phyloP scores from a whole-genome alignment of 2,329 filamentous ascomycete genomes.

The Penicillium sp. region DNA sequence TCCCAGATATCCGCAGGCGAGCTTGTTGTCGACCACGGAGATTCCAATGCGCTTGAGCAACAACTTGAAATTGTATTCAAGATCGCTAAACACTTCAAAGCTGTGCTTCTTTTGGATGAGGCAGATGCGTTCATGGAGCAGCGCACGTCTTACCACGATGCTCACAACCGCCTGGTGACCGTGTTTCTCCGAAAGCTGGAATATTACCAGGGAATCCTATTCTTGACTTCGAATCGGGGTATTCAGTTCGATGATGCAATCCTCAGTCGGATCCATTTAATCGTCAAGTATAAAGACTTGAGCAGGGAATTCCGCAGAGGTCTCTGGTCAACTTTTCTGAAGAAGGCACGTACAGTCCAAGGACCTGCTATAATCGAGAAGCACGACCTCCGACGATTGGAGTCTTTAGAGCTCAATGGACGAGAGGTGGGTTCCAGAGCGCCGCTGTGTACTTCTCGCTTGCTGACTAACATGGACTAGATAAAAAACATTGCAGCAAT shows the following conservation, averaged over 20 bases:
- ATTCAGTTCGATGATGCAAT: neutral
- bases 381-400: neutral
- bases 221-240: slow-evolving; percentile 14
- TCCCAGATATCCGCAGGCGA: slow-evolving; percentile 25
- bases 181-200: slow-evolving; percentile 15
- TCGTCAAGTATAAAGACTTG: neutral
- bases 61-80: slow-evolving; percentile 31
- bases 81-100: slow-evolving; percentile 27
- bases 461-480: neutral
- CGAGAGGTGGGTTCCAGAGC: neutral
- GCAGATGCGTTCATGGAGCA: slow-evolving; percentile 12
- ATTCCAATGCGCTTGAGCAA: slow-evolving; percentile 26
- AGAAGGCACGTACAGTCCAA: neutral
- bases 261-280: neutral
- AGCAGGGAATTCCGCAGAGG: neutral
- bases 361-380: neutral
- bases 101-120: slow-evolving; percentile 11
- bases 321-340: slow-evolving; percentile 1
- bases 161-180: slow-evolving; percentile 1
- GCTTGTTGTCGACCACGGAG: slow-evolving; percentile 20
- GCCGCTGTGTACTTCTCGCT: neutral
- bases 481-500: slow-evolving; percentile 5
- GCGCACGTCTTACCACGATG: neutral
- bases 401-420: neutral
- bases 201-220: slow-evolving; percentile 13